Percentiles rank a stretch among this genome's conserved stretches.
These are phyloP conservation scores for Artemisia tridentata DNA, from an alignment of 129 eudicot genomes.

Conservation along the genomic window DNA sequence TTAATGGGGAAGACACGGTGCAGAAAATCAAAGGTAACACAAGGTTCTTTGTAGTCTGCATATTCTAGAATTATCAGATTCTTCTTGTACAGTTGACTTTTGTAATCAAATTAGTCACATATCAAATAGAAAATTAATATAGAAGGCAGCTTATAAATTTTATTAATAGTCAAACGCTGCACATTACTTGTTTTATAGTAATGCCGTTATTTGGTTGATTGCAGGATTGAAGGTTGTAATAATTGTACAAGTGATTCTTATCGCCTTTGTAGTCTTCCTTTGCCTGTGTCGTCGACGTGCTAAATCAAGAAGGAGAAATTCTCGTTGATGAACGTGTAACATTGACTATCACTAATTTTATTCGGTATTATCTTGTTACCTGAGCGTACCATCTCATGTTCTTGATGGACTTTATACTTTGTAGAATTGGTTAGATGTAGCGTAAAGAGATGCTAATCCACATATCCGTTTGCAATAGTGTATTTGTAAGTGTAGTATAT, in stretches of 20 bases:
- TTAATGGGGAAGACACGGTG: conserved; percentile 38
- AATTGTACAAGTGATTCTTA: conserved; percentile 52
- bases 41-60: neutral
- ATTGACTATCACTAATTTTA: neutral
- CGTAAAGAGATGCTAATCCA: neutral
- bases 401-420: neutral
- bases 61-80: neutral
- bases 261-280: conserved; percentile 43
- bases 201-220: conserved; percentile 20
- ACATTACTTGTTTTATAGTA: neutral
- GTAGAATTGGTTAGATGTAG: conserved; percentile 4
- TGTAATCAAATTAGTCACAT: neutral
- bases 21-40: conserved; percentile 59
- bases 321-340: conserved; percentile 28
- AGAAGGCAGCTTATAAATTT: neutral
- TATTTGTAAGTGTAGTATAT: neutral
- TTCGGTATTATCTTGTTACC: neutral
- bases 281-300: conserved; percentile 42
- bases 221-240: conserved; percentile 75
- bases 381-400: neutral
- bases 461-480: neutral
- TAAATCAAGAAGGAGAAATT: conserved; percentile 56
- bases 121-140: neutral
- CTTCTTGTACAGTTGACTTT: neutral
- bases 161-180: conserved; percentile 11